phyloP scores from a whole-genome alignment of 495 filamentous ascomycete genomes.

The Lepraria neglecta region DNA sequence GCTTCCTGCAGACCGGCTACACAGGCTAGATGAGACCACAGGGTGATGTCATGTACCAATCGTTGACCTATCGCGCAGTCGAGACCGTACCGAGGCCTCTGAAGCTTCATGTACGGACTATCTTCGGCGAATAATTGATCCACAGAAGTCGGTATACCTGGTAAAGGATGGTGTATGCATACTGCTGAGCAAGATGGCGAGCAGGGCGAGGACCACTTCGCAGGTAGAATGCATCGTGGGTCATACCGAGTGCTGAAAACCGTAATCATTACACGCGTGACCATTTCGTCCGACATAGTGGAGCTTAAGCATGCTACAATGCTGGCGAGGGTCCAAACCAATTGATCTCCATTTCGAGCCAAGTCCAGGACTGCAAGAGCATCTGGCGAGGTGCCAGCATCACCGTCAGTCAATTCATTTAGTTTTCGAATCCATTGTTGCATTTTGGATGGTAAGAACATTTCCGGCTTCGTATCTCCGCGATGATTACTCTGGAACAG shows the following conservation, averaged over 20 bases:
- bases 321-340: background rate
- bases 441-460: background rate
- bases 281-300: background rate
- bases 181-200: too few species aligned
- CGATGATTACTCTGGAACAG: background rate
- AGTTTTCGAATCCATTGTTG: background rate
- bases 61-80: too few species aligned
- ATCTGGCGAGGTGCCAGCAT: background rate
- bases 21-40: too few species aligned
- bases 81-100: too few species aligned
- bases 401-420: background rate
- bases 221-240: background rate
- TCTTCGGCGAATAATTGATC: too few species aligned
- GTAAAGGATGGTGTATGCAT: too few species aligned
- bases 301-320: constrained; percentile 1
- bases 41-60: too few species aligned
- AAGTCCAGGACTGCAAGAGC: background rate
- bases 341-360: background rate
- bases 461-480: background rate
- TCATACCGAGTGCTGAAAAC: background rate
- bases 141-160: too few species aligned
- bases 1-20: too few species aligned
- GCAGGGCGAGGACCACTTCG: too few species aligned
- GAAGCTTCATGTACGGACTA: too few species aligned
- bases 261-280: background rate